phyloP scores from a whole-genome alignment of 192 early-diverging fungal genomes.

The Bifiguratus adelaidae region DNA sequence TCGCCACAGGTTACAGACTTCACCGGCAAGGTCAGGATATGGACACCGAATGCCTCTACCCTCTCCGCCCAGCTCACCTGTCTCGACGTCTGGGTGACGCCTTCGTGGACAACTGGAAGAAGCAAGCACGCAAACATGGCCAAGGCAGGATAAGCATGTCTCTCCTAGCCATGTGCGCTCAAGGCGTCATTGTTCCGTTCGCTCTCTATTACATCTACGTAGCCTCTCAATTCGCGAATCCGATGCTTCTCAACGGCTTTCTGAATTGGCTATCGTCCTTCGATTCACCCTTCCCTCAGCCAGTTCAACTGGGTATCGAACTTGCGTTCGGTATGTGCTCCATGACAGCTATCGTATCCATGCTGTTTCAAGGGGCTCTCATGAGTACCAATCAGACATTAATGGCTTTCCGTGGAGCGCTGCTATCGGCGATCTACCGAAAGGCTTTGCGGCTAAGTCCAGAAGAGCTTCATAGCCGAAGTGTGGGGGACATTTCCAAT shows the following conservation, averaged over 20 bases:
- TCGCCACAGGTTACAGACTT: constrained; percentile 13
- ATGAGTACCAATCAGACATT: constrained; percentile 15
- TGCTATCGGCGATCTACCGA: constrained; percentile 26
- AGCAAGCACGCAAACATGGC: constrained; percentile 8
- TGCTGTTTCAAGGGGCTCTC: constrained; percentile 14
- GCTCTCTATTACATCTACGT: not conserved
- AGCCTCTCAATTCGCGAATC: constrained; percentile 10
- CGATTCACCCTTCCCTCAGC: constrained; percentile 1
- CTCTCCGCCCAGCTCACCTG: constrained; percentile 6
- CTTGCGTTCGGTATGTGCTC: constrained; percentile 27
- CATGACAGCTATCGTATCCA: constrained; percentile 7
- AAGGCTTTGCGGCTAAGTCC: constrained; percentile 21
- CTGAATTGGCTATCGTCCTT: constrained; percentile 17
- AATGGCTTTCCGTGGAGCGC: constrained; percentile 17
- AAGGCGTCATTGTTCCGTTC: constrained; percentile 14
- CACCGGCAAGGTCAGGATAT: constrained; percentile 15
- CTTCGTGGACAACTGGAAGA: constrained; percentile 4
- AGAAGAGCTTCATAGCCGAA: constrained; percentile 15
- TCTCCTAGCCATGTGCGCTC: constrained; percentile 5
- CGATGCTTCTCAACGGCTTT: constrained; percentile 13
- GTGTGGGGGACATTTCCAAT: constrained; percentile 25
- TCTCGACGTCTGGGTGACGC: constrained; percentile 3
- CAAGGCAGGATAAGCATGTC: constrained; percentile 7
- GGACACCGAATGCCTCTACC: not conserved
- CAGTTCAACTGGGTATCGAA: constrained; percentile 15